A percentile compares a stretch with the other conserved stretches of the same genome.
These are phyloP conservation scores for Monosporascus sp. DNA, from an alignment of 2,329 filamentous ascomycete species.

Conservation along the genomic window DNA sequence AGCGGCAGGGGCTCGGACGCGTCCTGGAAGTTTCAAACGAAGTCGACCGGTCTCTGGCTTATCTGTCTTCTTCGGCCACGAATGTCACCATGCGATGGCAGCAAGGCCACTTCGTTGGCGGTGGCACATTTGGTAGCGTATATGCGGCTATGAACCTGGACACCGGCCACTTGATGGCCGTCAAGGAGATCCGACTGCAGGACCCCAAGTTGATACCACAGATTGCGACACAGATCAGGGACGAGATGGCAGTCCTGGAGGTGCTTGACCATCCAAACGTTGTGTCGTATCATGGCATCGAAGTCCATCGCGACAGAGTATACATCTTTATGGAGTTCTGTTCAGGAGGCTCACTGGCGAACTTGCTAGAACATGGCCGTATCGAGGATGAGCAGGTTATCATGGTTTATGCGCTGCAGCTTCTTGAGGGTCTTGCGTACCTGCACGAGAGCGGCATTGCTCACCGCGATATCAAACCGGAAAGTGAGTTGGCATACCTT, in stretches of 20 bases:
- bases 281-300: slow-evolving; percentile 95
- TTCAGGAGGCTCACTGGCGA: slow-evolving; percentile 86
- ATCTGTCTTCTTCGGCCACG: slow-evolving; percentile 86
- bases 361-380: slow-evolving; percentile 85
- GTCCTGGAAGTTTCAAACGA: slow-evolving; percentile 94
- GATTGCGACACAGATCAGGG: slow-evolving; percentile 87
- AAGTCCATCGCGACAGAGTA: slow-evolving; percentile 97
- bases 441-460: slow-evolving; percentile 88
- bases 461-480: slow-evolving; percentile 96
- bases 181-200: slow-evolving; percentile 96
- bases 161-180: slow-evolving; percentile 93
- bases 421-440: slow-evolving; percentile 90
- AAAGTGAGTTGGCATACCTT: slow-evolving; percentile 60
- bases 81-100: slow-evolving; percentile 97
- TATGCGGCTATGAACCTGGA: slow-evolving; percentile 97
- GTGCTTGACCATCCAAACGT: slow-evolving; percentile 96
- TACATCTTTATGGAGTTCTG: slow-evolving; percentile 99
- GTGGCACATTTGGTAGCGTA: slow-evolving; percentile 94
- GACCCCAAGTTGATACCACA: slow-evolving; percentile 94
- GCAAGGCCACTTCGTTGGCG: slow-evolving; percentile 96
- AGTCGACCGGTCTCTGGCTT: slow-evolving; percentile 89
- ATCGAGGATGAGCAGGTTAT: slow-evolving; percentile 98
- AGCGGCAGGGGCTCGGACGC: slow-evolving; percentile 80
- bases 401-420: slow-evolving; percentile 91
- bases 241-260: slow-evolving; percentile 95